Percentiles rank a stretch among this genome's conserved stretches.
Evolutionary conservation across 192 early-diverging fungal genomes (phyloP).

Genomic region (Dissophora globulifera): DNA sequence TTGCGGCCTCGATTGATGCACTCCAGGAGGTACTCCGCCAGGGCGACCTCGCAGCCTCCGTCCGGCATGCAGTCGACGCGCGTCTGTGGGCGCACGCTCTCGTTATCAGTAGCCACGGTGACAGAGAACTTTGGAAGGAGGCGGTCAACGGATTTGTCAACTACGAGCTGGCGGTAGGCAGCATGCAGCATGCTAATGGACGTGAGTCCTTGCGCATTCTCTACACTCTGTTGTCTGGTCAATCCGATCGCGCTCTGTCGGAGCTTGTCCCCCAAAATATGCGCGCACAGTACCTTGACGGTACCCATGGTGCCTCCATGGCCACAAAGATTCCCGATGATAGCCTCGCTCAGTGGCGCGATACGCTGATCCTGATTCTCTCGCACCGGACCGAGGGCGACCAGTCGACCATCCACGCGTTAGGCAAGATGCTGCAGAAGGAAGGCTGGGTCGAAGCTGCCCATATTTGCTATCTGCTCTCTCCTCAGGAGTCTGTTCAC

Average conservation of each 20-base stretch:
- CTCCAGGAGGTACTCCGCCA: constrained; percentile 72
- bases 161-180: constrained; percentile 54
- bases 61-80: constrained; percentile 55
- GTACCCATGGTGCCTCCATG: not conserved
- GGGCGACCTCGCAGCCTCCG: constrained; percentile 66
- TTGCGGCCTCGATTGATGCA: constrained; percentile 55
- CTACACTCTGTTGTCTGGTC: constrained; percentile 75
- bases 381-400: constrained; percentile 86
- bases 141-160: constrained; percentile 78
- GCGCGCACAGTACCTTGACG: constrained; percentile 1
- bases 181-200: constrained; percentile 44
- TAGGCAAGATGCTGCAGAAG: constrained; percentile 81
- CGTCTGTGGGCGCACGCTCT: constrained; percentile 91
- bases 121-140: constrained; percentile 83
- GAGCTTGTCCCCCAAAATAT: constrained; percentile 14
- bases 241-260: constrained; percentile 59
- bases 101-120: constrained; percentile 87
- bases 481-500: constrained; percentile 66
- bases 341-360: constrained; percentile 75
- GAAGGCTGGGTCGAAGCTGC: constrained; percentile 68
- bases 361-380: constrained; percentile 78
- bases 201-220: constrained; percentile 67
- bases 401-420: constrained; percentile 67
- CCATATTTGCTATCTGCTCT: constrained; percentile 85
- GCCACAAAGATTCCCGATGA: constrained; percentile 24